Conservation (phyloP, 495 filamentous ascomycete species). For the Neurospora tetrasperma region DNA sequence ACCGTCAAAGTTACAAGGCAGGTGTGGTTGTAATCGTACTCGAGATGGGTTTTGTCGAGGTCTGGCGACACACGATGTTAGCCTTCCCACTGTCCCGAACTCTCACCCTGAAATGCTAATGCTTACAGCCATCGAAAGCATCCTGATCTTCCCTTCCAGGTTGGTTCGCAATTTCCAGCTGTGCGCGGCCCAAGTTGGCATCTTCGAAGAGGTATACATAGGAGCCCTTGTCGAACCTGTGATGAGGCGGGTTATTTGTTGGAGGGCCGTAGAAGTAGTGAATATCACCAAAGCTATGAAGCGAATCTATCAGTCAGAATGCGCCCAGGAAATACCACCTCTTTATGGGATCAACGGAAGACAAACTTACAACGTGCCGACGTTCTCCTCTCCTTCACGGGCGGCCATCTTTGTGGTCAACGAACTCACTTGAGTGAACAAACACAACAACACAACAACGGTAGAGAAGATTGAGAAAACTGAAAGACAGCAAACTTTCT, state of each 20-base stretch:
- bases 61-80: constrained; percentile 27
- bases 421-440: background rate
- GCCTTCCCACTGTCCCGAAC: background rate
- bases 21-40: constrained; percentile 69
- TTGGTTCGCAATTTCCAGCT: constrained; percentile 81
- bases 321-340: background rate
- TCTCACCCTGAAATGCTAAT: background rate
- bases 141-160: constrained; percentile 80
- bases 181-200: constrained; percentile 51
- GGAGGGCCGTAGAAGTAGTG: constrained; percentile 81
- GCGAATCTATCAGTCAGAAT: constrained; percentile 2
- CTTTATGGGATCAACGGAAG: background rate
- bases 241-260: constrained; percentile 58
- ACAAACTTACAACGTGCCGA: constrained; percentile 65
- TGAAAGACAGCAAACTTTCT: background rate
- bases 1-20: constrained; percentile 67
- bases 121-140: constrained; percentile 73
- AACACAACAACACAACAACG: background rate
- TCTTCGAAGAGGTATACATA: constrained; percentile 84
- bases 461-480: background rate
- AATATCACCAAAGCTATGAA: constrained; percentile 70
- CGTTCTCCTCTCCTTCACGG: constrained; percentile 64
- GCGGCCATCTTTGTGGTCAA: constrained; percentile 53
- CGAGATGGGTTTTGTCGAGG: constrained; percentile 53
- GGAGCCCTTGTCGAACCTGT: constrained; percentile 82